phyloP scores from a whole-genome alignment of 192 early-diverging fungal genomes.

The Pecoramyces ruminantium region DNA sequence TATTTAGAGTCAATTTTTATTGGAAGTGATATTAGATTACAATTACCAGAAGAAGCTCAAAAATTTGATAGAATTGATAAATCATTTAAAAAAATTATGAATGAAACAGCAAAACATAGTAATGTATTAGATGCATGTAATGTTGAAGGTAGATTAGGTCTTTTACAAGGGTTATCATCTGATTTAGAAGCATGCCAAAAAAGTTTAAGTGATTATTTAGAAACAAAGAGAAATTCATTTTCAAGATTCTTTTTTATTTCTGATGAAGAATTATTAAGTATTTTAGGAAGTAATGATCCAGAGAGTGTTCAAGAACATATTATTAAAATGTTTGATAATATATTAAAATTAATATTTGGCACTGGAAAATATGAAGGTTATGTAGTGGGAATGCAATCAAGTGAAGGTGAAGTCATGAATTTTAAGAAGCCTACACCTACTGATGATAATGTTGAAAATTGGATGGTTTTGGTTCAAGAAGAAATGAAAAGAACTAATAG shows the following conservation, averaged over 20 bases:
- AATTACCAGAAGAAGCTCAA: background rate
- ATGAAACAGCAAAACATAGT: background rate
- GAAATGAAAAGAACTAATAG: conserved; percentile 44
- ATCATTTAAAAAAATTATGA: background rate
- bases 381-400: background rate
- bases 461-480: conserved; percentile 35
- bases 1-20: background rate
- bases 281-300: background rate
- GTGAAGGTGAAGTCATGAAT: conserved; percentile 9
- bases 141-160: background rate
- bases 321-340: conserved; percentile 48
- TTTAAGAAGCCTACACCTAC: conserved; percentile 12
- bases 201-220: background rate
- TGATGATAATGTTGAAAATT: conserved; percentile 32
- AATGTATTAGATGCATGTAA: background rate
- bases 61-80: background rate
- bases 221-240: background rate
- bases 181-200: background rate
- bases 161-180: background rate
- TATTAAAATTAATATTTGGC: conserved; percentile 34
- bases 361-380: conserved; percentile 33
- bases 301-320: conserved; percentile 28
- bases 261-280: background rate
- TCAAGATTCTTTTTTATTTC: background rate
- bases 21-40: conserved; percentile 3